These are phyloP conservation scores for Tuber borchii DNA, from an alignment of 495 filamentous ascomycete species.

Conservation along the genomic window DNA sequence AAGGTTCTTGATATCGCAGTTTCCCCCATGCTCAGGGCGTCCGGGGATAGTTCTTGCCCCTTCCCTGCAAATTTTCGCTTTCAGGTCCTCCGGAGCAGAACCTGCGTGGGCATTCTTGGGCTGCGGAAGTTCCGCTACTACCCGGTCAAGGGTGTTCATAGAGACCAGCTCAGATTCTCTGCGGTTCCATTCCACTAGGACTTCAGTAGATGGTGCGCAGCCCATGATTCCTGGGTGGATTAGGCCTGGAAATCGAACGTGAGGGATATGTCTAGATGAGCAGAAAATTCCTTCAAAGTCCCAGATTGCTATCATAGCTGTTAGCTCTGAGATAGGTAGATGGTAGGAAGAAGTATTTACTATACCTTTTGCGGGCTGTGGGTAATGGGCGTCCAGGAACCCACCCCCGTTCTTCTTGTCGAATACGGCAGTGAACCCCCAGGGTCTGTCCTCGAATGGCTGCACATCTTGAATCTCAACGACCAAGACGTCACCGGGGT, in stretches of 20 bases:
- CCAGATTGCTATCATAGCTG: constrained; percentile 65
- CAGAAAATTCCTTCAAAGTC: constrained; percentile 95
- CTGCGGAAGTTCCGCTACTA: constrained; percentile 75
- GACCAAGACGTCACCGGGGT: constrained; percentile 77
- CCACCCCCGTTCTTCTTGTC: constrained; percentile 78
- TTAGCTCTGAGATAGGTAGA: constrained; percentile 55
- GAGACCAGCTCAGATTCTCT: constrained; percentile 72
- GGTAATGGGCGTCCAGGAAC: constrained; percentile 85
- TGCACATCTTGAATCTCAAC: constrained; percentile 97
- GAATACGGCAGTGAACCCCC: constrained; percentile 91
- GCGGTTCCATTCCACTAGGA: constrained; percentile 59
- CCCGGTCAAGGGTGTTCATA: constrained; percentile 57
- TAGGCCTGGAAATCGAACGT: constrained; percentile 80
- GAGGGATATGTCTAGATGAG: constrained; percentile 81
- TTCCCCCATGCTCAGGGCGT: constrained; percentile 58
- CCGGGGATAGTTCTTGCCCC: constrained; percentile 85
- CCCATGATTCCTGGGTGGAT: constrained; percentile 94
- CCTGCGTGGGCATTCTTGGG: constrained; percentile 67
- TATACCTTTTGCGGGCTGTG: constrained; percentile 43
- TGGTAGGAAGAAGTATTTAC: not conserved
- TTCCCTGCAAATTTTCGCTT: constrained; percentile 71
- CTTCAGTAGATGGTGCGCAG: constrained; percentile 68
- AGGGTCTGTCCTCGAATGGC: constrained; percentile 76
- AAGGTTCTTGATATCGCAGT: constrained; percentile 81
- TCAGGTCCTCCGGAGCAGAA: constrained; percentile 54